These are phyloP conservation scores for Metschnikowia borealis DNA, from an alignment of 805 yeast species.

Conservation along the genomic window DNA sequence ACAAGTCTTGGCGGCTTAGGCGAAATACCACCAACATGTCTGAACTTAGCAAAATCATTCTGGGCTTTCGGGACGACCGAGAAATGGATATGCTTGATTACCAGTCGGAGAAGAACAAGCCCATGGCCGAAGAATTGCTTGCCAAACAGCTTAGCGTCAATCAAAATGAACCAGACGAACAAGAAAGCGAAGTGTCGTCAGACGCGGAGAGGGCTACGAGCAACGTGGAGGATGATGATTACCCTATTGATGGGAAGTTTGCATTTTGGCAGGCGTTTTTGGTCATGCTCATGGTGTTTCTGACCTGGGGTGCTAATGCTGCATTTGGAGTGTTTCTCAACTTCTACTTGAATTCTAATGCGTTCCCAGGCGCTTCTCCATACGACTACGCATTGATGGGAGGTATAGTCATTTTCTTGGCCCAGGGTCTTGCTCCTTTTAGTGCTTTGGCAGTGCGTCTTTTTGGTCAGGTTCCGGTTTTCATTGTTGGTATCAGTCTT, in stretches of 20 bases:
- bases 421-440: conserved; percentile 59
- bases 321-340: conserved; percentile 56
- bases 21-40: conserved; percentile 11
- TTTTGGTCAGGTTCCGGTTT: conserved; percentile 47
- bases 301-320: conserved; percentile 58
- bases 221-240: conserved; percentile 6
- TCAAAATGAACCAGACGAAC: neutral
- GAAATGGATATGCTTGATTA: conserved; percentile 13
- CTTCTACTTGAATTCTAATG: conserved; percentile 39
- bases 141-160: conserved; percentile 7
- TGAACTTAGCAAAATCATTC: conserved; percentile 15
- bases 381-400: conserved; percentile 65
- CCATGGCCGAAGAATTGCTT: conserved; percentile 13
- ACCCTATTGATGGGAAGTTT: conserved; percentile 17
- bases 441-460: conserved; percentile 34
- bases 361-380: conserved; percentile 52
- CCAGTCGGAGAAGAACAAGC: conserved; percentile 9
- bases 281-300: conserved; percentile 38
- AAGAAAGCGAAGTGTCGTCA: neutral
- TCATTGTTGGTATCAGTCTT: conserved; percentile 45
- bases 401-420: conserved; percentile 59
- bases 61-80: conserved; percentile 17
- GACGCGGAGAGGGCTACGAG: neutral
- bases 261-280: conserved; percentile 21
- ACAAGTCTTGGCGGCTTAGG: conserved; percentile 7